These are phyloP conservation scores for Ogataea ganodermae DNA, from an alignment of 805 yeast genomes.

Conservation along the genomic window DNA sequence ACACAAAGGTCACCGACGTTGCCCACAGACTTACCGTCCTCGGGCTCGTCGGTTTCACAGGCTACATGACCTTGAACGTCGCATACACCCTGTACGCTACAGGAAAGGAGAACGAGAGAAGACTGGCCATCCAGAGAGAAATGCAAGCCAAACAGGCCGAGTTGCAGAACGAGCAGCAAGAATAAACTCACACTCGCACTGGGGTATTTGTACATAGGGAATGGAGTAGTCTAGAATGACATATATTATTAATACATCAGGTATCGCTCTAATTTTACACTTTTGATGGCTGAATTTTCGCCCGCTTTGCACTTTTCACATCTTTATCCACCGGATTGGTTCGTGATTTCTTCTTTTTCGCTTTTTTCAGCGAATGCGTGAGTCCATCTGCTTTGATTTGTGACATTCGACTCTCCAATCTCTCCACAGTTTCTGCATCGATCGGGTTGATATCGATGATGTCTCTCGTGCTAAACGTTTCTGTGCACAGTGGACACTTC, in stretches of 20 bases:
- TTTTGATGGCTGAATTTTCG: neutral
- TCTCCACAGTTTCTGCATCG: slow-evolving; percentile 7
- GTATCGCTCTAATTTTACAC: slow-evolving; percentile 1
- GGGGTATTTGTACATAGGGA: slow-evolving; percentile 5
- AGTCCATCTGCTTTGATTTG: slow-evolving; percentile 28
- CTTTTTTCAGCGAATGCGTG: slow-evolving; percentile 39
- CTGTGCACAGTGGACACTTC: slow-evolving; percentile 46
- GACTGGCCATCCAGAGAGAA: slow-evolving; percentile 37
- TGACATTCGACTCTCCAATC: slow-evolving; percentile 17
- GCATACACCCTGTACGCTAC: slow-evolving; percentile 53
- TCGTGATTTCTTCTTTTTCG: slow-evolving; percentile 15
- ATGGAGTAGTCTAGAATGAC: neutral
- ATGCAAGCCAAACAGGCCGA: slow-evolving; percentile 30
- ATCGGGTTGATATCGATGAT: slow-evolving; percentile 37
- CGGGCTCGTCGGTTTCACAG: slow-evolving; percentile 56
- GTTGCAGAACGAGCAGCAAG: slow-evolving; percentile 22
- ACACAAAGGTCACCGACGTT: slow-evolving; percentile 69
- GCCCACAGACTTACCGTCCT: slow-evolving; percentile 72
- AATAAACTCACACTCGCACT: neutral
- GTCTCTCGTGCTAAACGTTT: slow-evolving; percentile 19
- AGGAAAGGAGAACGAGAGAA: slow-evolving; percentile 52
- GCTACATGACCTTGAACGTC: slow-evolving; percentile 53
- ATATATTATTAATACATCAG: slow-evolving; percentile 3
- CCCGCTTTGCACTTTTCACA: slow-evolving; percentile 3
- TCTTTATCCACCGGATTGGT: slow-evolving; percentile 3